Evolutionary conservation across 257 asterid genomes (phyloP), one percentile per base, ranked within the genome.

Genomic region (Solanum bukasovii): DNA sequence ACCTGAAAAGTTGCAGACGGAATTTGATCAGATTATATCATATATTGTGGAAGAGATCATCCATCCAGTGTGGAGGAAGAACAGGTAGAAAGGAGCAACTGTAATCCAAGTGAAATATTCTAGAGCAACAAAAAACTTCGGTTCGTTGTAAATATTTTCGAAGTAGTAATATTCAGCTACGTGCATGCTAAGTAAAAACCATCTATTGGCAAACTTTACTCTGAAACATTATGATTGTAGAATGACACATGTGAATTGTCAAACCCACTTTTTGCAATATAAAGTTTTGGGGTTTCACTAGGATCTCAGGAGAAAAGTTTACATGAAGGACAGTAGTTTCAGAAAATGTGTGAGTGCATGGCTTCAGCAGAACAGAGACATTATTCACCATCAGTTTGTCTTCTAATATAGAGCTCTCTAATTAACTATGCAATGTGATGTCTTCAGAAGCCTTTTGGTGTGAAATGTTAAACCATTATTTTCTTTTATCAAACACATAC

Each of bases 1-100:
- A 97, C 99, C 99, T 97, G 92, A 42, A 91, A 88, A 82, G 87
- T 46, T 81, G 42, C 42, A 81, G 29, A 77, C 4, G 7, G 34
- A 38, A 14, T 82, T 82, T 49, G 29, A 29, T 82, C 61, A 82
- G 70, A 82, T 49, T 82, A 82, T 49, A 49, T 82, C 40, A 31
- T 20, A 29, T 49, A 79, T 44, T 79, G 38, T 79, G 84, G 38
- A 79, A 79, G 84, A 44, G 67, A 79, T 44, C 65, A 79, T 79
- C 38, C 65, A 79, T 8, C 65, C 84, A 79, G 84, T 79, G 6
- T 79, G 65, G 63, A 44, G 38, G 84, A 44, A 79, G 84, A 79
- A 42, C 3, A 13, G 63, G 25, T 40, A 78, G 63, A 78, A 79
- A 25, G 63, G 61, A 78, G 61, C 18, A 40, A 40, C 31, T 5